Evolutionary conservation across 768 basidiomycete genomes (phyloP).

Genomic region (Suillus discolor): DNA sequence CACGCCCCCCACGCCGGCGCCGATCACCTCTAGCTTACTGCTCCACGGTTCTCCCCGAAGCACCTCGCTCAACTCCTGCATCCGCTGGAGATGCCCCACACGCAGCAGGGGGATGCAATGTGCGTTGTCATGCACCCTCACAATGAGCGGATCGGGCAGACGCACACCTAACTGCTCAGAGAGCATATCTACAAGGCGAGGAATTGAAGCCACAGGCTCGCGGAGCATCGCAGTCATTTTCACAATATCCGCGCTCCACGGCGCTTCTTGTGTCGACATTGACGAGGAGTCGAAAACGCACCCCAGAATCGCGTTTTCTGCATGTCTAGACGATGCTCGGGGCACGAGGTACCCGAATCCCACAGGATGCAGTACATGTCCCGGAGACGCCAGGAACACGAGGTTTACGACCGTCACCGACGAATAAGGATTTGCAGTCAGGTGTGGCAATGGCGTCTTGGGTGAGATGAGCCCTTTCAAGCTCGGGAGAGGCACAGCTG

Average conservation of each 20-base stretch:
- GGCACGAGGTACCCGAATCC: conserved; percentile 97
- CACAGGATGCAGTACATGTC: conserved; percentile 62
- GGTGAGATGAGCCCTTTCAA: conserved; percentile 48
- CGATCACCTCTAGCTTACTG: conserved; percentile 62
- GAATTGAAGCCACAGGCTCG: conserved; percentile 57
- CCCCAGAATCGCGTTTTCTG: conserved; percentile 59
- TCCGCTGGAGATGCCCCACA: conserved; percentile 72
- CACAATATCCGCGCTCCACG: conserved; percentile 44
- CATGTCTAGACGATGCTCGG: conserved; percentile 62
- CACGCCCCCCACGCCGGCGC: conserved; percentile 86
- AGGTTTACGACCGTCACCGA: conserved; percentile 90
- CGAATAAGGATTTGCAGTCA: conserved; percentile 69
- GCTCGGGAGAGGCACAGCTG: conserved; percentile 68
- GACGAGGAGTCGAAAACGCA: conserved; percentile 89
- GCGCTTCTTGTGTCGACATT: conserved; percentile 58
- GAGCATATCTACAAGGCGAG: conserved; percentile 34
- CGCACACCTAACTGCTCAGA: conserved; percentile 45
- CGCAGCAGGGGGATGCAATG: conserved; percentile 79
- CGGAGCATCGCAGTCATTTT: conserved; percentile 93
- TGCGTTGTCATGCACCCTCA: conserved; percentile 53
- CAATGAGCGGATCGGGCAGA: conserved; percentile 59
- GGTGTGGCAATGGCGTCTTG: conserved; percentile 54
- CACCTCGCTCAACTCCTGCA: conserved; percentile 56
- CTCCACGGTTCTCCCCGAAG: conserved; percentile 46
- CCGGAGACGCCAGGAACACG: conserved; percentile 62